These are phyloP conservation scores for Fusarium pseudocircinatum DNA, from an alignment of 2,329 filamentous ascomycete species.

Conservation along the genomic window DNA sequence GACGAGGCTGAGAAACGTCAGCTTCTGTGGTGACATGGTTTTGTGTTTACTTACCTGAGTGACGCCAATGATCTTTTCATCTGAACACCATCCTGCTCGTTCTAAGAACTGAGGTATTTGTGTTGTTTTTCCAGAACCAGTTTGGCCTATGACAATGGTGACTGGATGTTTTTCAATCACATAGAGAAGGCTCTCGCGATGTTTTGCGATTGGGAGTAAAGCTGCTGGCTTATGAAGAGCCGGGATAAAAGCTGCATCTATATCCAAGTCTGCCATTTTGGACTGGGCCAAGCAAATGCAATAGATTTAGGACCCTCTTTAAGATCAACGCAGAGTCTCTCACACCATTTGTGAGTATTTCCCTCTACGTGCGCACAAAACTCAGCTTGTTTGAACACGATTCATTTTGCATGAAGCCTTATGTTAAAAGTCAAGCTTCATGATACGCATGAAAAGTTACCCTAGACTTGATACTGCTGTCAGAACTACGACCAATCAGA, in stretches of 20 bases:
- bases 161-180: slow-evolving; percentile 85
- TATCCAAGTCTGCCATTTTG: slow-evolving; percentile 65
- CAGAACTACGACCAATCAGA: slow-evolving; percentile 19
- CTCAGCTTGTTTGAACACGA: neutral
- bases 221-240: slow-evolving; percentile 86
- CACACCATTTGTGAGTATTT: neutral
- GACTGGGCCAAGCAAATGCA: neutral
- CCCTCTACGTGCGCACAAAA: neutral
- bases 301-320: too few species aligned
- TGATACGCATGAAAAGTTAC: slow-evolving; percentile 10
- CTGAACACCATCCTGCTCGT: slow-evolving; percentile 85
- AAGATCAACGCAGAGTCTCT: neutral
- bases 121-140: slow-evolving; percentile 94
- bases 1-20: slow-evolving; percentile 72
- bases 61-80: slow-evolving; percentile 84
- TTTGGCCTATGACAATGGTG: slow-evolving; percentile 91
- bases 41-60: slow-evolving; percentile 75
- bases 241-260: slow-evolving; percentile 73
- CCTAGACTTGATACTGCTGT: slow-evolving; percentile 19
- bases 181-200: slow-evolving; percentile 83
- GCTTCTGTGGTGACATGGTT: slow-evolving; percentile 9
- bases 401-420: neutral
- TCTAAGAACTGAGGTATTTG: slow-evolving; percentile 94
- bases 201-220: slow-evolving; percentile 86
- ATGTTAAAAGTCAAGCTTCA: neutral